phyloP scores from a whole-genome alignment of 1,284 basidiomycete genomes.

The Ustilago tritici region DNA sequence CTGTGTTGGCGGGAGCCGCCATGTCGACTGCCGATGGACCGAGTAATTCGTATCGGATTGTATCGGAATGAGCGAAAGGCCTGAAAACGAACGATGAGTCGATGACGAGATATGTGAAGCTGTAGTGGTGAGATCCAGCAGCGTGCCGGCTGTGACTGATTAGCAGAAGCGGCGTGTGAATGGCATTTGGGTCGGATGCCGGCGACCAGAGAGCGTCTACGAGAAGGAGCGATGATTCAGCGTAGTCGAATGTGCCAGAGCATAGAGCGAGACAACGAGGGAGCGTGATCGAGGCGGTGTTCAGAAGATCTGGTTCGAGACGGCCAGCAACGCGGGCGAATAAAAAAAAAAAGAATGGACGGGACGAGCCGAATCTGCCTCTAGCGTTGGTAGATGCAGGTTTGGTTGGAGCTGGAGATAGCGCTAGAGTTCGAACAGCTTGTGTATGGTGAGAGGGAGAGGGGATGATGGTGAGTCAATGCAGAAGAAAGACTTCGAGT shows the following conservation, averaged over 20 bases:
- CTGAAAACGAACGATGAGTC: neutral
- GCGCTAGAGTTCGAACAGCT: neutral
- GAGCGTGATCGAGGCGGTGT: neutral
- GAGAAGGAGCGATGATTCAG: neutral
- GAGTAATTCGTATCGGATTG: neutral
- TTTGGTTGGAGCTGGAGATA: neutral
- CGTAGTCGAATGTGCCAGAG: neutral
- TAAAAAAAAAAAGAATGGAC: neutral
- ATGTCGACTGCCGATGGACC: conserved; percentile 9
- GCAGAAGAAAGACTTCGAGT: neutral
- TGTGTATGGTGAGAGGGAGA: too few species aligned
- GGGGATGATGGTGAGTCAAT: neutral
- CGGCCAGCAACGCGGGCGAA: neutral
- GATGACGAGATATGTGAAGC: neutral
- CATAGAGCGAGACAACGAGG: neutral
- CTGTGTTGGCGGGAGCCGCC: conserved; percentile 51
- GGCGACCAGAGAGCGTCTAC: neutral
- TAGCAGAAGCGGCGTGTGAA: neutral
- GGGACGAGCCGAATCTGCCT: neutral
- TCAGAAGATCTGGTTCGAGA: conserved; percentile 1
- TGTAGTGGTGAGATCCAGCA: neutral
- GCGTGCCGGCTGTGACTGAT: conserved; percentile 1
- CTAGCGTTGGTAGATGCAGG: neutral
- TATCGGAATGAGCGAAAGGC: neutral
- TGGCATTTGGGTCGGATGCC: conserved; percentile 11